Conservation (phyloP, 805 yeast genomes). For the Monosporozyma aquatica region DNA sequence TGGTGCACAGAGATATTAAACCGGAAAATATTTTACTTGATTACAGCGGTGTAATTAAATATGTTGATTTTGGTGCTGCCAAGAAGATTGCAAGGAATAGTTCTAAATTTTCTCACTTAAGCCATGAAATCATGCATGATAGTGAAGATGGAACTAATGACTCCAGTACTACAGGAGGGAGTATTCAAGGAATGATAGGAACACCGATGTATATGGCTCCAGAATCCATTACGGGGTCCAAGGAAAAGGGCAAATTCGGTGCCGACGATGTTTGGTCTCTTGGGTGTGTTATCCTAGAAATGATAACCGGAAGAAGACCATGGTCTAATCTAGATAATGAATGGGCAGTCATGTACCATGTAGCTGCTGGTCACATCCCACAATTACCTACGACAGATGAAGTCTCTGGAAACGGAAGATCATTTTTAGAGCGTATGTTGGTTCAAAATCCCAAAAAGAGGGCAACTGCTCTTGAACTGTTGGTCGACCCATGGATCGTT, state of each 20-base stretch:
- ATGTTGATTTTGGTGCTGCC: constrained; percentile 97
- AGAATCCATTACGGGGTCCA: constrained; percentile 79
- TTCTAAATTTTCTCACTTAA: constrained; percentile 29
- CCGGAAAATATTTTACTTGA: constrained; percentile 89
- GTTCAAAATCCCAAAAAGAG: constrained; percentile 76
- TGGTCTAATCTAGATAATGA: constrained; percentile 96
- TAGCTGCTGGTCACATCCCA: constrained; percentile 91
- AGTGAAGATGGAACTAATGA: constrained; percentile 6
- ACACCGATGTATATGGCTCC: constrained; percentile 99
- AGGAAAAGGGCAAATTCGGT: constrained; percentile 32
- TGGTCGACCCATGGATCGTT: constrained; percentile 84
- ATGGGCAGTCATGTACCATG: constrained; percentile 97
- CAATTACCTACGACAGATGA: constrained; percentile 74
- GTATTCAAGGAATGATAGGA: constrained; percentile 46
- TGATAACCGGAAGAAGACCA: constrained; percentile 94
- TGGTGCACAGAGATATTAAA: constrained; percentile 94
- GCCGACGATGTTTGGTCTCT: constrained; percentile 85
- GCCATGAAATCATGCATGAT: constrained; percentile 1
- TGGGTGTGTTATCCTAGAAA: constrained; percentile 91
- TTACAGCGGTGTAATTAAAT: constrained; percentile 86
- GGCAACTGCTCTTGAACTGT: constrained; percentile 72
- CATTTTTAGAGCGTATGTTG: constrained; percentile 65
- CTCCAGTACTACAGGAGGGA: not conserved
- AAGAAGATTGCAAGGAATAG: constrained; percentile 64
- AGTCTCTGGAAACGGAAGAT: constrained; percentile 61